Base-by-base conservation (phyloP, 257 asterid species). In the Solanum bulbocastanum region DNA sequence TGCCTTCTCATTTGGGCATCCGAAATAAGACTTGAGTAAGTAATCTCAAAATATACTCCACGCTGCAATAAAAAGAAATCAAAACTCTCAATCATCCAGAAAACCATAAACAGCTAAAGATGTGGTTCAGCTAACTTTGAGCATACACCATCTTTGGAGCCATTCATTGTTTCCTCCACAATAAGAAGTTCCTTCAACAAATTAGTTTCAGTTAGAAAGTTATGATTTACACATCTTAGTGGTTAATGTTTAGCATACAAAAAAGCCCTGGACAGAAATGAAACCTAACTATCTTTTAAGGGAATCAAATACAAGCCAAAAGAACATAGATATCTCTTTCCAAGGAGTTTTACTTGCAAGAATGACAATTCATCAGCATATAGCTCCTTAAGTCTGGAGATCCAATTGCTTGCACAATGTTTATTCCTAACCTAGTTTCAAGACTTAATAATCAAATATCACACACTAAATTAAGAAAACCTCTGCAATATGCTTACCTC, bases 31-130 rank as follows among this genome's bases (percentile, higher is more conserved):
- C 94, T 92, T 69, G 96, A 92, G 92, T 96, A 97, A 20, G 95
- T 87, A 86, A 97, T 94, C 98, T 96, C 99, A 88, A 97, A 97
- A 93, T 90, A 94, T 87, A 97, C 90, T 58, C 98, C 99, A 32
- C 98, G 95, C 99, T 96, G 95, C 94, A 94, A 75, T 81, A 33
- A 72, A 91, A 84, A 84, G 27, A 76, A 52, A 76, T 25, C 81
- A 85, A 40, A 36, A 37, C 46, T 36, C 56, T 13, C 82, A 76
- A 33, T 46, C 42, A 73, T 33, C 58, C 32, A 46, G 25, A 79
- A 85, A 58, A 37, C 27, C 65, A 65, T 27, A 79, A 62, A 74
- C 16, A 49, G 42, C 42, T 81, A 49, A 49, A 87, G 46, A 87
- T 44, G 56, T 84, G 18, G 14, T 79, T 79, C 85, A 44, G 85